Base-by-base conservation (phyloP, 441 rosid species). In the Cnidoscolus chayamansa region DNA sequence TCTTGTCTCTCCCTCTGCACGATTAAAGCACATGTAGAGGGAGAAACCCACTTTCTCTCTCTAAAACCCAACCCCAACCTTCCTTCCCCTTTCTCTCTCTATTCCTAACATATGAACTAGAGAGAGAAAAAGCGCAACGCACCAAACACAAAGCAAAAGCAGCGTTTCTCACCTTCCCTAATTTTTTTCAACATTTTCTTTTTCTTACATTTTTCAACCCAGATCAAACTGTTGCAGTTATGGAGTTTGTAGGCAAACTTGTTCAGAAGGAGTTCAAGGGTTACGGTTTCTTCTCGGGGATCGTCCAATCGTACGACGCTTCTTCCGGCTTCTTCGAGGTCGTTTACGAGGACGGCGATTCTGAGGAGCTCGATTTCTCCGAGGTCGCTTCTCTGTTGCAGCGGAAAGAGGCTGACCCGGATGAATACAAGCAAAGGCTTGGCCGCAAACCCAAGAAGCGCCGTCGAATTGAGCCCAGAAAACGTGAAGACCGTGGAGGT, bases 181-280 rank as follows among this genome's bases (percentile, higher is more conserved):
- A 30, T 58, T 31, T 43, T 48, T 57, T 71, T 63, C 35, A 43
- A 10, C 58, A 56, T 65, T 51, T 25, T 25, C 25, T 25, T 25
- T 25, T 25, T 25, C 25, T 25, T 25, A 25, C 25, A 25, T 25
- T 25, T 25, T 65, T 35, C n/a, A 45, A 19, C 37, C 13, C 76
- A 59, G 76, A 67, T 72, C 75, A 31, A 59, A 73, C 40, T 31
- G 16, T 67, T 15, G 59, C 19, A 70, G 55, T 56, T 68, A 90
- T 90, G 93, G 96, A 91, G 76, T 87, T 80, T 50, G 74, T 90
- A 17, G 97, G 96, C 12, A 84, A 82, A 84, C 73, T 71, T 63
- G 86, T 93, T 68, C 78, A 71, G 84, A 91, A 86, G 76, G 89
- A 73, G 76, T 82, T 86, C 62, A 53, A 74, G 2, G 96, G 93